phyloP scores from a whole-genome alignment of 2,329 filamentous ascomycete species.

The Aspergillus novoparasiticus region DNA sequence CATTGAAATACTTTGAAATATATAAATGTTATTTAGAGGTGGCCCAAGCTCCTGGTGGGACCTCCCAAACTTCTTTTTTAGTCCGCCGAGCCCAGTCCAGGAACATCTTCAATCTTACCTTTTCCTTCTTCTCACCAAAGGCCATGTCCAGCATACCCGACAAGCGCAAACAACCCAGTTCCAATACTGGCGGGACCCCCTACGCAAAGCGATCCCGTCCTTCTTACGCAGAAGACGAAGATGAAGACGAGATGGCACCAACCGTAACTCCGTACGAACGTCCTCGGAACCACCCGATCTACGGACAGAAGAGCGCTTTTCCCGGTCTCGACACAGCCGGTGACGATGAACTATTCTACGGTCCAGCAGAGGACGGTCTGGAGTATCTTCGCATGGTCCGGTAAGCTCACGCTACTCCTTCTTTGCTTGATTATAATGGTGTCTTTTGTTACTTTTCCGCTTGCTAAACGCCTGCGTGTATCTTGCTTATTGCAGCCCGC shows the following conservation, averaged over 20 bases:
- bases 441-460: slow-evolving; percentile 8
- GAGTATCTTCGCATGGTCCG: slow-evolving; percentile 72
- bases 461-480: slow-evolving; percentile 25
- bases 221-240: slow-evolving; percentile 28
- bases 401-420: slow-evolving; percentile 50
- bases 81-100: slow-evolving; percentile 4
- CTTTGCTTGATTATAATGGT: slow-evolving; percentile 30
- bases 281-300: slow-evolving; percentile 62
- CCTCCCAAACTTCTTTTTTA: slow-evolving; percentile 14
- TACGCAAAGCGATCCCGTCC: slow-evolving; percentile 36
- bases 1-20: neutral
- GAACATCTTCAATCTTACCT: neutral
- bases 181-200: slow-evolving; percentile 16
- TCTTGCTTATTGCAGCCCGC: slow-evolving; percentile 16
- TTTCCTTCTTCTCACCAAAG: neutral
- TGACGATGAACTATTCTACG: slow-evolving; percentile 64
- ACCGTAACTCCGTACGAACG: slow-evolving; percentile 33
- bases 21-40: slow-evolving; percentile 5
- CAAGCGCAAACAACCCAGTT: slow-evolving; percentile 35
- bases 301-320: slow-evolving; percentile 73
- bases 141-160: slow-evolving; percentile 31
- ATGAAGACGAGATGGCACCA: slow-evolving; percentile 26
- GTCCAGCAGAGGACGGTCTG: slow-evolving; percentile 68
- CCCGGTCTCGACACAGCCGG: slow-evolving; percentile 57
- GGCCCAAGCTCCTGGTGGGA: slow-evolving; percentile 29